These are phyloP conservation scores for Rhodotorula sp. DNA, from an alignment of 1,284 basidiomycete genomes.

Conservation along the genomic window DNA sequence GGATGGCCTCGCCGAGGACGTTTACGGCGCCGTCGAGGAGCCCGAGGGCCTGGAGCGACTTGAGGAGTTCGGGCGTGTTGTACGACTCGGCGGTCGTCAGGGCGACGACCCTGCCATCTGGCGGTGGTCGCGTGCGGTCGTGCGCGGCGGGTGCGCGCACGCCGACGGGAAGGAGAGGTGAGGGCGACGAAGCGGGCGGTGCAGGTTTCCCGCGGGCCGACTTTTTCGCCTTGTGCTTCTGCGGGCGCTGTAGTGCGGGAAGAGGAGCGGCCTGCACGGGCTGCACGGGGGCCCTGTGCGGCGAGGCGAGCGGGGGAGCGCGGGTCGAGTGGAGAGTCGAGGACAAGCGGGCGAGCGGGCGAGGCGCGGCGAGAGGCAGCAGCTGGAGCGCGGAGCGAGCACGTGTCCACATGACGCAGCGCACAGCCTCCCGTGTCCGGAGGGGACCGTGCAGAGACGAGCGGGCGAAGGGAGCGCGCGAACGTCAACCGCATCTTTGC, in stretches of 20 bases:
- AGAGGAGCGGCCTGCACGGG: neutral
- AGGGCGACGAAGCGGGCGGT: neutral
- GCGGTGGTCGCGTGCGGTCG: neutral
- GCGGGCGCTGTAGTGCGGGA: slow-evolving; percentile 18
- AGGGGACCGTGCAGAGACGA: too few species aligned
- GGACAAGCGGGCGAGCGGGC: neutral
- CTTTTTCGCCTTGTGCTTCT: slow-evolving; percentile 41
- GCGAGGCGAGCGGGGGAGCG: neutral
- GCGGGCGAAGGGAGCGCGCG: neutral
- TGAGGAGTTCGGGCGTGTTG: slow-evolving; percentile 40
- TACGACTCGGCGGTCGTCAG: slow-evolving; percentile 44
- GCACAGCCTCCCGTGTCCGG: too few species aligned
- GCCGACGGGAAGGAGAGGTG: slow-evolving; percentile 16
- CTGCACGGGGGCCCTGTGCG: neutral
- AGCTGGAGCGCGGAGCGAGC: neutral
- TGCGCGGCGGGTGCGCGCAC: slow-evolving; percentile 1
- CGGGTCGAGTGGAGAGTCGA: neutral
- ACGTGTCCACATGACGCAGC: too few species aligned
- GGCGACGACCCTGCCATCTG: slow-evolving; percentile 43
- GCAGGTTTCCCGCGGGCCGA: slow-evolving; percentile 16
- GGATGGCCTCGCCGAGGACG: slow-evolving; percentile 45
- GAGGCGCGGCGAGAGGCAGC: neutral
- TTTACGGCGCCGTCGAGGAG: slow-evolving; percentile 44
- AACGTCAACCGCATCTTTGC: neutral
- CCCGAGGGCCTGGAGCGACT: slow-evolving; percentile 31